These are phyloP conservation scores for Macrolepiota fuliginosa DNA, from an alignment of 768 basidiomycete species.

Conservation along the genomic window DNA sequence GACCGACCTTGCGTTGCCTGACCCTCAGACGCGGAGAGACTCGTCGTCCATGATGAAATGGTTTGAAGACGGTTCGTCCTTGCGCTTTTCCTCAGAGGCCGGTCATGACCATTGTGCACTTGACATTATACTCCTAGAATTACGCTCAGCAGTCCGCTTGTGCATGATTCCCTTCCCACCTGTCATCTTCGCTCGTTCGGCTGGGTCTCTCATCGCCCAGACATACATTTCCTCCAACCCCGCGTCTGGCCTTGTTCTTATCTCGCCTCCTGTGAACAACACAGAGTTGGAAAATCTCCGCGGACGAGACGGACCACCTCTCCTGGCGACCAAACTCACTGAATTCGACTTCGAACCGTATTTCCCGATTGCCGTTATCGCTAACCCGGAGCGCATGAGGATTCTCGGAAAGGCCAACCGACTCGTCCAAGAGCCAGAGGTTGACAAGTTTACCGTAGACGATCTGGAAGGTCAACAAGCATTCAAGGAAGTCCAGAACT, in stretches of 20 bases:
- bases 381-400: slow-evolving; percentile 29
- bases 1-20: slow-evolving; percentile 29
- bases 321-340: slow-evolving; percentile 33
- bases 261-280: slow-evolving; percentile 51
- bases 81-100: background rate
- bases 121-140: slow-evolving; percentile 26
- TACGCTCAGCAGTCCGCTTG: slow-evolving; percentile 39
- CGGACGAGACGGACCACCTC: background rate
- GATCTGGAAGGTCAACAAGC: slow-evolving; percentile 35
- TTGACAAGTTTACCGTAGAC: slow-evolving; percentile 35
- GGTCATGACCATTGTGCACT: background rate
- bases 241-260: slow-evolving; percentile 58
- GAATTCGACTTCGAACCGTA: slow-evolving; percentile 63
- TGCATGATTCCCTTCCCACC: slow-evolving; percentile 54
- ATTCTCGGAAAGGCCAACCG: slow-evolving; percentile 35
- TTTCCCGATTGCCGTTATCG: slow-evolving; percentile 59
- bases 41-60: slow-evolving; percentile 9
- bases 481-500: slow-evolving; percentile 41
- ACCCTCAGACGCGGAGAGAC: slow-evolving; percentile 17
- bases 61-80: slow-evolving; percentile 20
- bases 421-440: slow-evolving; percentile 33
- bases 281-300: slow-evolving; percentile 23
- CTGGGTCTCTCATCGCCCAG: slow-evolving; percentile 57
- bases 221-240: slow-evolving; percentile 69
- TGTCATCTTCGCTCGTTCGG: slow-evolving; percentile 48